Conservation (phyloP, 345 rosid genomes). For the Clausena lansium region DNA sequence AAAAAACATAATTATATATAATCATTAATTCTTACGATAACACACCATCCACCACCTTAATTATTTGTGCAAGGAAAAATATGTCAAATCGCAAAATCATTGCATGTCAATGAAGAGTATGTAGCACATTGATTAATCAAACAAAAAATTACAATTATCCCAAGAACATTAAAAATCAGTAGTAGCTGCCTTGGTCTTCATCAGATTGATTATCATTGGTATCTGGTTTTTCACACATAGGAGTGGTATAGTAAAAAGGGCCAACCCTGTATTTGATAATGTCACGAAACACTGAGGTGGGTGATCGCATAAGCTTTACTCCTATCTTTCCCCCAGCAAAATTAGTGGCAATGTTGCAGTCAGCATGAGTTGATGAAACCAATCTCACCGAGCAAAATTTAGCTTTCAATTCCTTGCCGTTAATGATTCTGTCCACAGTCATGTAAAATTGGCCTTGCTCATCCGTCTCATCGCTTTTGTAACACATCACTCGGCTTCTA, state of each 20-base stretch:
- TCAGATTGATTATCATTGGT: constrained; percentile 2
- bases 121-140: too few relatives aligned
- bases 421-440: constrained; percentile 31
- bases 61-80: background rate
- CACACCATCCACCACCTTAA: background rate
- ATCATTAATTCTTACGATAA: background rate
- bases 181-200: constrained; percentile 16
- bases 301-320: constrained; percentile 42
- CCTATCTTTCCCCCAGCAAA: constrained; percentile 62
- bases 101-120: background rate
- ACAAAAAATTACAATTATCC: background rate
- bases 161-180: constrained; percentile 18
- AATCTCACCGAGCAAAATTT: constrained; percentile 56
- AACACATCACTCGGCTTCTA: constrained; percentile 54
- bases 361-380: constrained; percentile 58
- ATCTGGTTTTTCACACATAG: constrained; percentile 68
- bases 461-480: constrained; percentile 61
- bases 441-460: constrained; percentile 58
- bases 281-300: constrained; percentile 44
- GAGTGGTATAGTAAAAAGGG: constrained; percentile 60
- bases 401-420: constrained; percentile 46
- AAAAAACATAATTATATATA: too few relatives aligned
- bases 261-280: constrained; percentile 39
- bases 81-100: background rate
- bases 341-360: constrained; percentile 63